phyloP scores from a whole-genome alignment of 129 eudicot genomes.

The carrot (Daucus carota) region DH1_v3.0 NC_030384.2:38471501-38472000 shows the following conservation, averaged over 20 bases:
- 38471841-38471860: not conserved
- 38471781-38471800: not conserved
- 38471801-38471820: not conserved
- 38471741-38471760: not conserved
- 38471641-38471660: slow-evolving; percentile 88
- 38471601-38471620: slow-evolving; percentile 76
- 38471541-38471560: slow-evolving; percentile 82
- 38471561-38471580: slow-evolving; percentile 94
- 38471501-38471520: slow-evolving; percentile 57
- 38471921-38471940: not conserved
- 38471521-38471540: slow-evolving; percentile 53
- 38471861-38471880: not conserved
- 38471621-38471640: slow-evolving; percentile 72
- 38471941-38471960: not conserved
- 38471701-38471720: slow-evolving; percentile 62
- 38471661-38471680: slow-evolving; percentile 81
- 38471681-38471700: slow-evolving; percentile 79
- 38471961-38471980: not conserved
- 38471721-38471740: not conserved
- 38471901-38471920: not conserved
- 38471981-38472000: not conserved
- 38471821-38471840: not conserved
- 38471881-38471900: not conserved
- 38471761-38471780: not conserved
- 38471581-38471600: slow-evolving; percentile 69